phyloP scores from a whole-genome alignment of 2,329 filamentous ascomycete species.

The Sporothrix pallida region DNA sequence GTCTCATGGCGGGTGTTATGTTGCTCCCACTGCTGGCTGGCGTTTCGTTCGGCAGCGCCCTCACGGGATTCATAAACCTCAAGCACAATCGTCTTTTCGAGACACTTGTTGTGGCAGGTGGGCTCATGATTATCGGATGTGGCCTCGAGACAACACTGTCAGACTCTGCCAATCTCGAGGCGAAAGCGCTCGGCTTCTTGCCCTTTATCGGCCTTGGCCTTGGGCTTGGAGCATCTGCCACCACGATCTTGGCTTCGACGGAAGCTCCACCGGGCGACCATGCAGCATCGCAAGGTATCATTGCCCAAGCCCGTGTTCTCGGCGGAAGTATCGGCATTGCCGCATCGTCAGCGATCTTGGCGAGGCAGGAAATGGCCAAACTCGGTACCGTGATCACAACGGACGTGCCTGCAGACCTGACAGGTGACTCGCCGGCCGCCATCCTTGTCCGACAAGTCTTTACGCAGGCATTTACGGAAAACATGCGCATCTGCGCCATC shows the following conservation, averaged over 20 bases:
- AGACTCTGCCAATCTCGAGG: conserved; percentile 46
- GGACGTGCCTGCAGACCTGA: conserved; percentile 41
- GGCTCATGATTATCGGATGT: conserved; percentile 54
- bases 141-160: conserved; percentile 53
- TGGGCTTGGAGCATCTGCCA: conserved; percentile 54
- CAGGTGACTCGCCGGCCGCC: conserved; percentile 40
- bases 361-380: conserved; percentile 43
- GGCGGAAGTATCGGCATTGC: conserved; percentile 62
- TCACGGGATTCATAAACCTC: conserved; percentile 52
- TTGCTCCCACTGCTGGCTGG: conserved; percentile 60
- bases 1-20: conserved; percentile 57
- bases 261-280: conserved; percentile 54
- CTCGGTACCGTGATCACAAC: conserved; percentile 43
- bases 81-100: conserved; percentile 52
- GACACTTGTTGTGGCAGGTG: conserved; percentile 51
- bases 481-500: conserved; percentile 48
- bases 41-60: conserved; percentile 53
- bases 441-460: conserved; percentile 49
- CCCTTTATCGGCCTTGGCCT: conserved; percentile 60
- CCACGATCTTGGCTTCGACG: conserved; percentile 53
- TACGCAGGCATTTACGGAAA: conserved; percentile 47
- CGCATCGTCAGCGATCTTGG: conserved; percentile 56
- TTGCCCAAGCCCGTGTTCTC: conserved; percentile 58
- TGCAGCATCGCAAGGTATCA: conserved; percentile 56
- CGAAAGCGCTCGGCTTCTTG: conserved; percentile 56